Conservation (phyloP, 2,329 filamentous ascomycete genomes). For the Nemania sp. region DNA sequence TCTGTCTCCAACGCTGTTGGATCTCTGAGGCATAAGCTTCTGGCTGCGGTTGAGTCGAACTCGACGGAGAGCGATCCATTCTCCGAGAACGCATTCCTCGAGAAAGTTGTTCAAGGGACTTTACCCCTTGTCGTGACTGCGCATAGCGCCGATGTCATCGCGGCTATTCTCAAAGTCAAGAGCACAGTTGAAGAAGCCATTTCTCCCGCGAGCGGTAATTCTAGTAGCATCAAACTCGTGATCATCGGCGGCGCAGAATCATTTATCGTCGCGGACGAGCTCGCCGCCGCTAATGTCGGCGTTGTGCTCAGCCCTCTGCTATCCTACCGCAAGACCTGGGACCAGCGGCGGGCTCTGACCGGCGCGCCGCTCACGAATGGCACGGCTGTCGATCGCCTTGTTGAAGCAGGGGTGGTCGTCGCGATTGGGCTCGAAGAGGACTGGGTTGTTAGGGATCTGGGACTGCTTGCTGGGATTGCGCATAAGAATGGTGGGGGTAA, state of each 20-base stretch:
- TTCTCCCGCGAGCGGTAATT: constrained; percentile 18
- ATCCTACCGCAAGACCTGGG: constrained; percentile 59
- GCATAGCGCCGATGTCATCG: constrained; percentile 66
- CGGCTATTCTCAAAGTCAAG: constrained; percentile 62
- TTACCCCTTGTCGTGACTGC: constrained; percentile 60
- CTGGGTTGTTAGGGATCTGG: constrained; percentile 64
- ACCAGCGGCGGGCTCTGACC: constrained; percentile 62
- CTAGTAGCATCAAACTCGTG: constrained; percentile 50
- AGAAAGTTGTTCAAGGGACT: constrained; percentile 56
- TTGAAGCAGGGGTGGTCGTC: constrained; percentile 60
- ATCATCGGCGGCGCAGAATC: constrained; percentile 67
- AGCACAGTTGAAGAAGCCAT: constrained; percentile 53
- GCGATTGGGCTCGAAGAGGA: constrained; percentile 64
- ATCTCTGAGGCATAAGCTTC: constrained; percentile 17
- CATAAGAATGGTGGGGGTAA: constrained; percentile 59
- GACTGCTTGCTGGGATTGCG: constrained; percentile 62
- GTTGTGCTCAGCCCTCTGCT: constrained; percentile 64
- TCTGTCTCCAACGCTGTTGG: constrained; percentile 52
- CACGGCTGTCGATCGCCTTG: constrained; percentile 60
- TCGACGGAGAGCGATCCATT: constrained; percentile 45
- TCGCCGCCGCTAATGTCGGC: constrained; percentile 59
- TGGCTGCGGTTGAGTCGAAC: constrained; percentile 48
- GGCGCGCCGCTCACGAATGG: constrained; percentile 69
- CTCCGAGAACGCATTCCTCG: constrained; percentile 55
- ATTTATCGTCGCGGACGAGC: constrained; percentile 59